Evolutionary conservation across 805 yeast species (phyloP), one percentile per base, ranked within the genome.

Genomic region (Candida boleticola): DNA sequence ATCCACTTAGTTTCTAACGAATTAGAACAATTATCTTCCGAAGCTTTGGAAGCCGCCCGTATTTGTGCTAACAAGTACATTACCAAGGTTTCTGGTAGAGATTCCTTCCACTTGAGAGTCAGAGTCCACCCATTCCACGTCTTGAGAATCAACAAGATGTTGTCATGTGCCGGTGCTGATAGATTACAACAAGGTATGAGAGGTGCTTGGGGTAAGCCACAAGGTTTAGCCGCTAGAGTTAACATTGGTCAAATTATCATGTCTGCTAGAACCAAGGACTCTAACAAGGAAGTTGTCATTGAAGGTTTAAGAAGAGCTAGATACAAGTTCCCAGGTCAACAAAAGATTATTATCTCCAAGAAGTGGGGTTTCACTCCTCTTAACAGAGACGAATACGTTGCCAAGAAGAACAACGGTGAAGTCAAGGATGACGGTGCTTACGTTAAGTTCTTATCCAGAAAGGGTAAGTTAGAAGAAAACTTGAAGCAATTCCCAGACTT

Each of bases 91-190:
- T 85, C 96, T 57, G 99, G 99, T 74, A 89, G 98, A 85, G 99
- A 93, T 68, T 80, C 97, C 64, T 93, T 93, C 99, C 99, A 93
- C 82, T 82, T 93, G 82, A 89, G 99, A 82, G 89, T 93, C 76
- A 90, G 99, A 82, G 98, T 90, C 69, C 99, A 93, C 79, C 99
- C 99, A 64, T 93, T 87, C 98, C 99, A 93, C 84, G 99, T 93
- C 61, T 84, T 93, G 76, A 86, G 99, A 80, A 93, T 93, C 83
- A 93, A 93, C 93, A 93, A 93, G 89, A 93, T 93, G 99, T 89
- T 93, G 96, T 93, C 99, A 71, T 93, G 99, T 83, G 99, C 99
- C 81, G 99, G 99, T 88, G 99, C 99, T 74, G 99, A 93, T 92
- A 89, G 99, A 87, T 85, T 93, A 79, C 99, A 93, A 82, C 98